A percentile compares a stretch with the other conserved stretches of the same genome.
Conservation (phyloP, 768 basidiomycete genomes). For the Auriculariales sp. region DNA sequence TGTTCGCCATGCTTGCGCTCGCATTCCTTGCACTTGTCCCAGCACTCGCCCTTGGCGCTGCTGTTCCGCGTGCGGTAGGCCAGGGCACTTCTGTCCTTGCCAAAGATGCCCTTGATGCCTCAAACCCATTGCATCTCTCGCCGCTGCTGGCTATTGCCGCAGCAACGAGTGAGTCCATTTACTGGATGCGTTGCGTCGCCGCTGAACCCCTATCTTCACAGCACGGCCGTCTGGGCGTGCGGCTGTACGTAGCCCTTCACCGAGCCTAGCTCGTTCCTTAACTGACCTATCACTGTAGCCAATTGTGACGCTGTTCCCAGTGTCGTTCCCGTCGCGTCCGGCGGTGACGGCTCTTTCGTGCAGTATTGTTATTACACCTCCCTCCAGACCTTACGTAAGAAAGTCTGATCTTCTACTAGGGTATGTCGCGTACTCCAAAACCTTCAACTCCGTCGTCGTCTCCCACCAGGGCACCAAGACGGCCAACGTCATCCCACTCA, state of each 20-base stretch:
- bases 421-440: slow-evolving; percentile 39
- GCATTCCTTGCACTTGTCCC: not conserved
- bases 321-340: not conserved
- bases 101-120: not conserved
- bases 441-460: slow-evolving; percentile 15
- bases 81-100: not conserved
- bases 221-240: not conserved
- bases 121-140: not conserved
- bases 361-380: not conserved
- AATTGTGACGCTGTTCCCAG: not conserved
- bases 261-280: not conserved
- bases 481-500: slow-evolving; percentile 16
- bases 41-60: not conserved
- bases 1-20: not conserved
- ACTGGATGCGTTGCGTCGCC: too few relatives aligned
- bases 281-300: not conserved
- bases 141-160: not conserved
- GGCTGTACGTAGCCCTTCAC: not conserved
- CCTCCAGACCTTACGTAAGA: not conserved
- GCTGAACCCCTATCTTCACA: too few relatives aligned
- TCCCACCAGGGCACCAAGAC: not conserved
- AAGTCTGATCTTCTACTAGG: slow-evolving; percentile 17
- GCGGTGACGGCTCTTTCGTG: not conserved
- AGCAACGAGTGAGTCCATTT: too few relatives aligned
- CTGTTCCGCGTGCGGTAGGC: not conserved